These are phyloP conservation scores for Moniliophthora roreri DNA, from an alignment of 1,284 basidiomycete species.

Conservation along the genomic window DNA sequence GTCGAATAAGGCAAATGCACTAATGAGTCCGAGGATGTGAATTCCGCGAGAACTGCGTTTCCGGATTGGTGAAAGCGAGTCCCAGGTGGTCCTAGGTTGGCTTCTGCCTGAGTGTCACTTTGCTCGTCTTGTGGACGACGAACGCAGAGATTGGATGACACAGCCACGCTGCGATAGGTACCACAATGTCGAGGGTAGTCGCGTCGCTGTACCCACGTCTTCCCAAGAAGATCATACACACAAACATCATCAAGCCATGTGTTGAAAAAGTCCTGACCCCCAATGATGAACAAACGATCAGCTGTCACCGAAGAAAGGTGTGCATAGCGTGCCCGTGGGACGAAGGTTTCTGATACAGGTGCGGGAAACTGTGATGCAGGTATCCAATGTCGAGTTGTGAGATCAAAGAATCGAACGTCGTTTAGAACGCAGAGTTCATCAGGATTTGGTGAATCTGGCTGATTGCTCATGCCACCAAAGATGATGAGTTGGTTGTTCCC, in stretches of 20 bases:
- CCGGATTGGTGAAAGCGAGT: constrained; percentile 55
- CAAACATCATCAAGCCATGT: constrained; percentile 92
- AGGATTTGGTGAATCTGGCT: constrained; percentile 60
- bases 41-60: constrained; percentile 34
- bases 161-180: constrained; percentile 88
- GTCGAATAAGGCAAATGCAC: constrained; percentile 76
- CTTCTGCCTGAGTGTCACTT: constrained; percentile 35
- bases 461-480: constrained; percentile 91
- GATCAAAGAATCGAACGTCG: constrained; percentile 85
- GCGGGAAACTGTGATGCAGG: constrained; percentile 37
- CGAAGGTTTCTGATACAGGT: constrained; percentile 40
- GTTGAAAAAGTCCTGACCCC: constrained; percentile 90
- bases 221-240: constrained; percentile 75
- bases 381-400: constrained; percentile 71
- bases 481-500: constrained; percentile 87
- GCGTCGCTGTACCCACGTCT: constrained; percentile 76
- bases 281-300: constrained; percentile 87
- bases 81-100: constrained; percentile 53
- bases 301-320: constrained; percentile 85
- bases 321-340: constrained; percentile 85
- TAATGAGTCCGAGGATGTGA: constrained; percentile 60
- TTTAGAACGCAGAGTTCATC: constrained; percentile 81
- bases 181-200: constrained; percentile 89
- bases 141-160: constrained; percentile 67
- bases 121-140: constrained; percentile 66